phyloP scores from a whole-genome alignment of 2,329 filamentous ascomycete genomes.

The Harringtonia aguacate region DNA sequence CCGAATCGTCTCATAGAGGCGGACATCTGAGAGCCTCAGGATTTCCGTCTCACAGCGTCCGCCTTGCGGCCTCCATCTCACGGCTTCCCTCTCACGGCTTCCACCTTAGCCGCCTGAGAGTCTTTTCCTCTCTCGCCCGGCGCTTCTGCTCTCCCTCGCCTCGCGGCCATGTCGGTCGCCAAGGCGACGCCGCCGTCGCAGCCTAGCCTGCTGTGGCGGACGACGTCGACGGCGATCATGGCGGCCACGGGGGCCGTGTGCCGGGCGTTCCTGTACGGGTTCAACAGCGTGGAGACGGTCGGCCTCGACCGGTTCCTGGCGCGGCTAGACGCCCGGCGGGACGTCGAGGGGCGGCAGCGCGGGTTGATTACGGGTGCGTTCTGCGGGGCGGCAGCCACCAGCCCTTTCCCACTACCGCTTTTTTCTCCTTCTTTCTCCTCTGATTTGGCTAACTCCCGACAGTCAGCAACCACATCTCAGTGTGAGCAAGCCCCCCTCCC shows the following conservation, averaged over 20 bases:
- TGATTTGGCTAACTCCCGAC: conserved; percentile 8
- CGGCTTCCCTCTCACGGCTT: no score
- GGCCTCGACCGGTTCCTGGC: conserved; percentile 68
- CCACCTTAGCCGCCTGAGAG: no score
- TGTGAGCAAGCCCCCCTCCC: conserved; percentile 51
- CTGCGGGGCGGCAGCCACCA: no score
- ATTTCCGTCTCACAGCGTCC: no score
- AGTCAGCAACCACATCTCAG: conserved; percentile 84
- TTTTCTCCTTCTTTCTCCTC: conserved; percentile 7
- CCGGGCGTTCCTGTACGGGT: conserved; percentile 61
- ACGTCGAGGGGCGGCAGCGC: conserved; percentile 54
- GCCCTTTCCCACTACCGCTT: neutral
- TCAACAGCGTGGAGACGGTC: conserved; percentile 65
- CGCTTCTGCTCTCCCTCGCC: no score
- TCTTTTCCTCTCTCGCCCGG: neutral
- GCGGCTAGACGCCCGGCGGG: conserved; percentile 61
- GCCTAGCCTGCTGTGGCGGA: conserved; percentile 59
- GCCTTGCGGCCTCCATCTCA: no score
- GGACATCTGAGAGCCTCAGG: no score
- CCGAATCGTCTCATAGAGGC: no score
- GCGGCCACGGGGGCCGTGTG: conserved; percentile 60
- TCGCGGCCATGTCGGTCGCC: conserved; percentile 1
- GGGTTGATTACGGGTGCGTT: conserved; percentile 72
- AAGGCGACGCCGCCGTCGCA: conserved; percentile 19
- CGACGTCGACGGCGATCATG: conserved; percentile 65